Base-by-base conservation (phyloP, 257 asterid genomes). In the Hygrophila difformis region DNA sequence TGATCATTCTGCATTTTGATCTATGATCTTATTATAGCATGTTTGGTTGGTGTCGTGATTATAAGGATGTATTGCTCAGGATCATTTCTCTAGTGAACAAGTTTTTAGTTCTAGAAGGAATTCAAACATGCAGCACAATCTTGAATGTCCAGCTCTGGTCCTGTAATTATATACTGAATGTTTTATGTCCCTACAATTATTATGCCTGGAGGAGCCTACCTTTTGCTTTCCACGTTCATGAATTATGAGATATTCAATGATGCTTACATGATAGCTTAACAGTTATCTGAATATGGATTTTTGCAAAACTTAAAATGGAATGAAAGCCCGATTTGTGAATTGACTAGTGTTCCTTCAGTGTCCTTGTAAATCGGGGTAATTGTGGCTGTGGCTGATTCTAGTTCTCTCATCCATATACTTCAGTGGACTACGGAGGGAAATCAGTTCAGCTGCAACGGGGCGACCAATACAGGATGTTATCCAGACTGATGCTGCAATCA, bases 401-500 rank as follows among this genome's bases (percentile, higher is more conserved):
- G 29, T 24, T 24, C 29, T 24, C 29, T 24, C 29, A 2, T 24
- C 7, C n/a, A n/a, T n/a, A n/a, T n/a, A n/a, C n/a, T n/a, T 62
- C 44, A 86, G 99, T 64, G 99, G 99, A 34, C 96, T 91, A 33
- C 68, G 91, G 42, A 82, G 98, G 63, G 98, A 89, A 78, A 89
- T 89, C 59, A 82, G 86, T 78, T 89, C 98, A 38, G 96, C 96
- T 44, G 96, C 98, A 39, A 76, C 97, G 44, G 99, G 99, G 24
- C 97, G 97, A 49, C 99, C 94, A 42, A 91, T 91, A 60, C 99
- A 86, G 65, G 96, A 89, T 70, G 99, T 91, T 39, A 86, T 91
- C 67, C 99, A 86, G 70, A 91, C 95, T n/a, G 99, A 91, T 53
- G 99, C 99, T 43, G 99, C 97, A 26, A 91, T 91, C 43, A 91